phyloP scores from a whole-genome alignment of 441 rosid genomes.

The Dalechampia spathulata region DNA sequence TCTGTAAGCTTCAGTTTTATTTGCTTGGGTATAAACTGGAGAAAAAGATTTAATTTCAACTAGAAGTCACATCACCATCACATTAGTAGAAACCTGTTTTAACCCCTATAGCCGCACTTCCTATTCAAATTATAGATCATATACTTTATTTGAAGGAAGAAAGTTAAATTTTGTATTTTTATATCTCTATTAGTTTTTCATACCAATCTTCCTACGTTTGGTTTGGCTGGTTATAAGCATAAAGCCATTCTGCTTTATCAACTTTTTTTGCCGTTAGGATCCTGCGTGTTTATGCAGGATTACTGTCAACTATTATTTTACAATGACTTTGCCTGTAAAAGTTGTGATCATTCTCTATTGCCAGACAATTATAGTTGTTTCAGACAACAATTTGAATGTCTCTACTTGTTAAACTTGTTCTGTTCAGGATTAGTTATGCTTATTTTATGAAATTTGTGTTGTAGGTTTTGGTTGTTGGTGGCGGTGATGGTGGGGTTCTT shows the following conservation, averaged over 20 bases:
- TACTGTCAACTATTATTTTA: neutral
- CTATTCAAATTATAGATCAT: no score
- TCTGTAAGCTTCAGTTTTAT: conserved; percentile 32
- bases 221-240: neutral
- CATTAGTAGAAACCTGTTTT: neutral
- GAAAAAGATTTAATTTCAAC: no score
- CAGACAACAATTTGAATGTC: neutral
- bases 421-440: conserved; percentile 3
- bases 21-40: neutral
- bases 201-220: neutral
- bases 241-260: no score
- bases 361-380: no score
- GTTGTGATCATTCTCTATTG: neutral
- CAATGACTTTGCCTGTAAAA: neutral
- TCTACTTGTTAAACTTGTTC: neutral
- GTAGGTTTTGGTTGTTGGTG: conserved; percentile 98
- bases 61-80: neutral
- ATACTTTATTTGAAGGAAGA: no score
- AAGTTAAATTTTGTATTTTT: no score
- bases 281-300: neutral
- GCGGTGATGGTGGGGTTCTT: conserved; percentile 98
- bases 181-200: neutral
- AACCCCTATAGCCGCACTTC: neutral
- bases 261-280: neutral
- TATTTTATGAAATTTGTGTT: neutral